These are phyloP conservation scores for Piromyces finnis DNA, from an alignment of 192 early-diverging fungal genomes.

Conservation along the genomic window DNA sequence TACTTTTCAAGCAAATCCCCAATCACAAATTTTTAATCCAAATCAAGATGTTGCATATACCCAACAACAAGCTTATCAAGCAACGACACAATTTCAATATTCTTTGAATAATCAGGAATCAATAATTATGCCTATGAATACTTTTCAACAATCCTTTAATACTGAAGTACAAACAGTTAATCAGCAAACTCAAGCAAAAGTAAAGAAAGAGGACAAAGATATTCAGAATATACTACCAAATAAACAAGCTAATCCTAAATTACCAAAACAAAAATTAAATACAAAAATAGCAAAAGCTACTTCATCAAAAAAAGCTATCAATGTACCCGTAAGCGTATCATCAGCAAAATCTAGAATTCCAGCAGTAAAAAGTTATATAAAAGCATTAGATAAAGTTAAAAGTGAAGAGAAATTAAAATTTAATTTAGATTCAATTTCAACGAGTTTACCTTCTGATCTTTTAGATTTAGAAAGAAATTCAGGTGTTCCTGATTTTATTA, in stretches of 20 bases:
- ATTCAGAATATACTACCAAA: not conserved
- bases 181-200: not conserved
- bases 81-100: not conserved
- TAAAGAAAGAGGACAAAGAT: not conserved
- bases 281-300: not conserved
- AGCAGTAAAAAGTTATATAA: not conserved
- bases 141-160: not conserved
- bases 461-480: not conserved
- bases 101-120: not conserved
- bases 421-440: not conserved
- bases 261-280: not conserved
- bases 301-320: not conserved
- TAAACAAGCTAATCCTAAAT: not conserved
- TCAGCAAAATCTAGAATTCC: too few species aligned
- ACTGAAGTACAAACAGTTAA: not conserved
- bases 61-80: not conserved
- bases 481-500: not conserved
- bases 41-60: not conserved
- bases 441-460: not conserved
- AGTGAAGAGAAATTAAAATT: not conserved
- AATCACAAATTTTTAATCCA: not conserved
- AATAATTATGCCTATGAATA: not conserved
- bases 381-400: not conserved
- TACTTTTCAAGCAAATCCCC: not conserved
- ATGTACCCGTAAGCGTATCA: too few species aligned